Evolutionary conservation across 2,329 filamentous ascomycete species (phyloP).

Genomic region (Arthrinium puccinioides): DNA sequence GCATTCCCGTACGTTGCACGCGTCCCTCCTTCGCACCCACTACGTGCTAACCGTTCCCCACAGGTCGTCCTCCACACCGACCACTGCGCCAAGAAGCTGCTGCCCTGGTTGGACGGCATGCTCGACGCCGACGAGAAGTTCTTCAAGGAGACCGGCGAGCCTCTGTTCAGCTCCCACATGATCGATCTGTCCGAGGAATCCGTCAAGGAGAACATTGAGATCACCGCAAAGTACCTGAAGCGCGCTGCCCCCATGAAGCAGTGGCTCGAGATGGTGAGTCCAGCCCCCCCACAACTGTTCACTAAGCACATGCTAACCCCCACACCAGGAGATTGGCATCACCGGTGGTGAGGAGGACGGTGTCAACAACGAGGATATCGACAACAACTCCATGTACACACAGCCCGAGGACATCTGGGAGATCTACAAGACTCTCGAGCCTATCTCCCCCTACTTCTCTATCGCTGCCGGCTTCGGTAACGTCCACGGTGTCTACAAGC

Average conservation of each 20-base stretch:
- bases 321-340: conserved; percentile 67
- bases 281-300: conserved; percentile 22
- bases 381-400: conserved; percentile 96
- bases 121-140: conserved; percentile 88
- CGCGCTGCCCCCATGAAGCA: conserved; percentile 94
- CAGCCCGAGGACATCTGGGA: conserved; percentile 93
- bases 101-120: conserved; percentile 96
- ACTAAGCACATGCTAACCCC: neutral
- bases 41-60: neutral
- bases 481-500: conserved; percentile 98
- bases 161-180: conserved; percentile 97
- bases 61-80: conserved; percentile 83
- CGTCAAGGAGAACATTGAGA: conserved; percentile 85
- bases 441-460: conserved; percentile 93
- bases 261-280: conserved; percentile 92
- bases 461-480: conserved; percentile 98
- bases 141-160: conserved; percentile 89
- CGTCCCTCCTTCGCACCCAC: neutral
- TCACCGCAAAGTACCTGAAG: conserved; percentile 89
- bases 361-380: conserved; percentile 96
- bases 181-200: conserved; percentile 93
- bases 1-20: conserved; percentile 53
- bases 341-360: conserved; percentile 97
- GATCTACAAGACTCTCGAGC: conserved; percentile 78
- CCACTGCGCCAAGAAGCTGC: conserved; percentile 98